phyloP scores from a whole-genome alignment of 2,329 filamentous ascomycete species.

The Neonectria punicea region DNA sequence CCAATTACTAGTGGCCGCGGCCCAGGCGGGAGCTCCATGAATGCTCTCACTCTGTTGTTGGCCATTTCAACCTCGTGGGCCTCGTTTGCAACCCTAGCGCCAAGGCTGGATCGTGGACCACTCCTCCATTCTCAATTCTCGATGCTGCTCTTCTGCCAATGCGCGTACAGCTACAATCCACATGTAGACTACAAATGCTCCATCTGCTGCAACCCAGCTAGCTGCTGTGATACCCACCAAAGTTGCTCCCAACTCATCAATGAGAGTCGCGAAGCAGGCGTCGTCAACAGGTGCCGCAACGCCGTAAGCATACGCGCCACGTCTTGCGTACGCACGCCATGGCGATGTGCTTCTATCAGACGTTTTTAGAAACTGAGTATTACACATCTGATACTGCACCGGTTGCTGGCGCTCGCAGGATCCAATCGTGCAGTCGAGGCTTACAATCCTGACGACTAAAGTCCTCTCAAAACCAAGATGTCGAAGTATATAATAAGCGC shows the following conservation, averaged over 20 bases:
- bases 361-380: not conserved
- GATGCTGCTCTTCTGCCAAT: conserved; percentile 6
- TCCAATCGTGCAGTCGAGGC: conserved; percentile 1
- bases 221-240: not conserved
- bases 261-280: not conserved
- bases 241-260: not conserved
- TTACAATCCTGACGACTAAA: conserved; percentile 12
- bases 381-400: not conserved
- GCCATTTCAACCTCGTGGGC: conserved; percentile 7
- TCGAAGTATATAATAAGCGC: not conserved
- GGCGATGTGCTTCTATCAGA: not conserved
- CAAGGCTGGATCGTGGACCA: conserved; percentile 6
- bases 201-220: conserved; percentile 1
- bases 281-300: not conserved
- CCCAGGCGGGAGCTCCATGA: not conserved
- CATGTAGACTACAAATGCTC: conserved; percentile 1
- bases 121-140: not conserved
- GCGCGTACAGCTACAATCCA: not conserved
- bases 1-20: not conserved
- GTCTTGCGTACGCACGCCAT: conserved; percentile 8
- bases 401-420: not conserved
- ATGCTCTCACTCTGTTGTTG: too few relatives aligned
- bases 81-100: conserved; percentile 11
- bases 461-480: not conserved
- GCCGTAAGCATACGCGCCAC: conserved; percentile 10